Evolutionary conservation across 1,284 basidiomycete species (phyloP).

Genomic region (Sanghuangporus weigelae): DNA sequence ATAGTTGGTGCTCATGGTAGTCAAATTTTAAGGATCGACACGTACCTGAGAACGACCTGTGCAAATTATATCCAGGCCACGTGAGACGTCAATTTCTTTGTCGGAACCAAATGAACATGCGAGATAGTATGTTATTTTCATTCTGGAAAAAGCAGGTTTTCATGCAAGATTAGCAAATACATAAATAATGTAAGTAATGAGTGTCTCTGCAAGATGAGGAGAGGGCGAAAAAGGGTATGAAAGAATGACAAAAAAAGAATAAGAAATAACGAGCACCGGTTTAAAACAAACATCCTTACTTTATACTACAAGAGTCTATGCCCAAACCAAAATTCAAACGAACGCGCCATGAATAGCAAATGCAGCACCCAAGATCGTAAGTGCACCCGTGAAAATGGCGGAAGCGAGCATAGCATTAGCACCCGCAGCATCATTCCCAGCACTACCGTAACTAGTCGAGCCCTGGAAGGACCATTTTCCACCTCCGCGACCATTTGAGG

Average conservation of each 20-base stretch:
- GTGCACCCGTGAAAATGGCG: conserved; percentile 6
- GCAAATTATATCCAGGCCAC: neutral
- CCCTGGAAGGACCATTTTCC: conserved; percentile 29
- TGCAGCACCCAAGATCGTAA: conserved; percentile 5
- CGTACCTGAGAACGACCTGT: neutral
- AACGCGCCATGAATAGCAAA: neutral
- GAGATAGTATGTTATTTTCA: too few species aligned
- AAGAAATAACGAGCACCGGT: neutral
- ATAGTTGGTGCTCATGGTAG: neutral
- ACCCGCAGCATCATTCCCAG: conserved; percentile 16
- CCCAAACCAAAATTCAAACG: neutral
- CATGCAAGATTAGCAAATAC: neutral
- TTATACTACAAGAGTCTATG: neutral
- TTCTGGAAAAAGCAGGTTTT: neutral
- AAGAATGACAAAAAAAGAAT: neutral
- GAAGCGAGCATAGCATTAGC: conserved; percentile 4
- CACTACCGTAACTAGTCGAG: conserved; percentile 44
- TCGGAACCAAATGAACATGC: too few species aligned
- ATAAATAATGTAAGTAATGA: neutral
- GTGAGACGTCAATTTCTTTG: neutral
- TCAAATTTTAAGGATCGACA: neutral
- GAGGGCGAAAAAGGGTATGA: neutral
- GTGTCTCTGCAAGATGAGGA: neutral
- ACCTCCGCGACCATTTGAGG: conserved; percentile 46
- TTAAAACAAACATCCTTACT: neutral